Conservation (phyloP, 2,329 filamentous ascomycete genomes). For the Fusarium decemcellulare region DNA sequence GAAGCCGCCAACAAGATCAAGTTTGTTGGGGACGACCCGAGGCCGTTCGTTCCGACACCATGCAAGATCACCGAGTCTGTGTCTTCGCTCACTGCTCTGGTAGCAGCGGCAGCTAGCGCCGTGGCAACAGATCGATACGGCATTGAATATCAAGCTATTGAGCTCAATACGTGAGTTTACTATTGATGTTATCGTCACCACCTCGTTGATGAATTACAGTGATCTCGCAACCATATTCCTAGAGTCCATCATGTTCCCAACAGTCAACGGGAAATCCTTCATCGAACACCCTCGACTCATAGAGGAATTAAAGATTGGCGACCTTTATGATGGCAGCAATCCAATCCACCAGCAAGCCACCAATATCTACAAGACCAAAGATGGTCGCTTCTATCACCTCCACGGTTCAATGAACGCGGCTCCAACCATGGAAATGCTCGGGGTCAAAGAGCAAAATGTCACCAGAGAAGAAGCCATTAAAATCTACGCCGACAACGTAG, state of each 20-base stretch:
- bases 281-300: background rate
- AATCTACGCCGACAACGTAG: background rate
- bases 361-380: background rate
- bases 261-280: background rate
- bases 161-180: background rate
- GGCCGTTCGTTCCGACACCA: slow-evolving; percentile 27
- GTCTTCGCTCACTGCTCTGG: slow-evolving; percentile 20
- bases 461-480: background rate
- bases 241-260: background rate
- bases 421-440: background rate
- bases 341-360: slow-evolving; percentile 1
- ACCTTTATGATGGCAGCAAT: background rate
- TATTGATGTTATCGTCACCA: too few species aligned
- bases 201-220: too few species aligned
- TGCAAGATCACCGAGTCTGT: slow-evolving; percentile 31
- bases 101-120: slow-evolving; percentile 13
- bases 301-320: background rate
- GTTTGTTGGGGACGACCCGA: slow-evolving; percentile 5
- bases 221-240: slow-evolving; percentile 1
- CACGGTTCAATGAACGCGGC: background rate
- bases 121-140: background rate
- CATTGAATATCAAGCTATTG: background rate
- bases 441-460: background rate
- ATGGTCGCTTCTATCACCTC: background rate
- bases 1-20: slow-evolving; percentile 1